Conservation (phyloP, 176 grass and related monocot species). For the Puccinellia tenuiflora region DNA sequence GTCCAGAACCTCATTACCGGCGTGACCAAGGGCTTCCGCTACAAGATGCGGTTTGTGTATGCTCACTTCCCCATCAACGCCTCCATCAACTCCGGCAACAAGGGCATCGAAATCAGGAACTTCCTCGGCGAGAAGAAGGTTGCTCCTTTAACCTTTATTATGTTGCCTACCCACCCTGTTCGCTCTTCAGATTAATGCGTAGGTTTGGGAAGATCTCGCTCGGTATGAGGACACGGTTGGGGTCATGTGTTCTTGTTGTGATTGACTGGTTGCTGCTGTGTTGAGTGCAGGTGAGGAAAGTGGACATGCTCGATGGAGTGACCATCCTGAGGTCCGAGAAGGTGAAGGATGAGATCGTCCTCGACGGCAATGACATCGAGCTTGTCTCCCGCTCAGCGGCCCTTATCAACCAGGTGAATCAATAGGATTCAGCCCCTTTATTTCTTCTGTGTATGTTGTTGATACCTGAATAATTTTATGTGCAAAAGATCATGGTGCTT, state of each 20-base stretch:
- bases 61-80: slow-evolving; percentile 97
- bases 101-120: slow-evolving; percentile 83
- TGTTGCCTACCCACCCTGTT: not conserved
- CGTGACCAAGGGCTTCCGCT: slow-evolving; percentile 75
- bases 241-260: not conserved
- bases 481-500: not conserved
- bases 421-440: not conserved
- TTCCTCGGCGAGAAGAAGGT: slow-evolving; percentile 96
- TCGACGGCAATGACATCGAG: slow-evolving; percentile 87
- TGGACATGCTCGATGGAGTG: slow-evolving; percentile 83
- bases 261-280: not conserved
- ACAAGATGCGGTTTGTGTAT: slow-evolving; percentile 92
- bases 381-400: slow-evolving; percentile 79
- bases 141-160: not conserved
- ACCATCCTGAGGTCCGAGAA: slow-evolving; percentile 75
- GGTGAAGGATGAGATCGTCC: slow-evolving; percentile 91
- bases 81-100: slow-evolving; percentile 60
- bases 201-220: too few species aligned
- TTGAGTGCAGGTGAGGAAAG: slow-evolving; percentile 59
- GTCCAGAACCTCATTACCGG: slow-evolving; percentile 90
- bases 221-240: too few species aligned
- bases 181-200: not conserved
- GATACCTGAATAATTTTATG: not conserved
- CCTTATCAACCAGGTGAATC: slow-evolving; percentile 80
- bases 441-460: not conserved